phyloP scores from a whole-genome alignment of 306 rosid species.

The Lotus japonicus region DNA sequence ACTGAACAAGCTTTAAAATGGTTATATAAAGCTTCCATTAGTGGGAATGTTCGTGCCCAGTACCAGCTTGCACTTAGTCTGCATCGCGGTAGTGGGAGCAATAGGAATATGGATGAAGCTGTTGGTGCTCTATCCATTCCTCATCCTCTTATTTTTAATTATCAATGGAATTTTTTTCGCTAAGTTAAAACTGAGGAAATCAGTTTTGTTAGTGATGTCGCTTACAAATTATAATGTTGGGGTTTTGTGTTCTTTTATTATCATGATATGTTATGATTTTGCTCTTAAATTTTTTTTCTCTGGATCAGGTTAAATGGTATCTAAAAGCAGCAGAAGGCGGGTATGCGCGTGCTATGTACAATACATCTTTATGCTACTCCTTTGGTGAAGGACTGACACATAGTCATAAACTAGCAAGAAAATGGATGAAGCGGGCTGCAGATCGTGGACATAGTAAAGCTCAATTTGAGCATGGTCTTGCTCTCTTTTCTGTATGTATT shows the following conservation, averaged over 20 bases:
- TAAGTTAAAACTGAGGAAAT: neutral
- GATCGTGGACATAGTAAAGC: conserved; percentile 79
- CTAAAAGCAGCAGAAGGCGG: conserved; percentile 86
- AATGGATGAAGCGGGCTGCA: conserved; percentile 95
- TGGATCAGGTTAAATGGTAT: conserved; percentile 78
- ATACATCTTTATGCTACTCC: conserved; percentile 66
- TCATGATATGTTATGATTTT: conserved; percentile 2
- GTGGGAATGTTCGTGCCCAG: conserved; percentile 71
- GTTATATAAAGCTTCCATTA: conserved; percentile 51
- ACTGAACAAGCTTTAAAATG: conserved; percentile 62
- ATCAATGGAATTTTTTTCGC: neutral
- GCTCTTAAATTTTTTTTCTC: conserved; percentile 6
- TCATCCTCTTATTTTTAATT: conserved; percentile 4
- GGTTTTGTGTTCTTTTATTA: neutral
- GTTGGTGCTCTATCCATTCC: conserved; percentile 43
- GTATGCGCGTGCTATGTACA: conserved; percentile 85
- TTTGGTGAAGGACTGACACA: conserved; percentile 64
- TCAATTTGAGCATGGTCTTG: conserved; percentile 81
- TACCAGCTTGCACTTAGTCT: conserved; percentile 89
- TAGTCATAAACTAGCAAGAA: conserved; percentile 55
- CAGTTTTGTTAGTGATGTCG: neutral
- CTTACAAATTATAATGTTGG: neutral
- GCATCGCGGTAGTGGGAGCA: conserved; percentile 53
- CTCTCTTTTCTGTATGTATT: conserved; percentile 66
- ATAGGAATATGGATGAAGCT: conserved; percentile 49